Conservation (phyloP, 1,284 basidiomycete genomes). For the Cryptococcus jaspeensis region DNA sequence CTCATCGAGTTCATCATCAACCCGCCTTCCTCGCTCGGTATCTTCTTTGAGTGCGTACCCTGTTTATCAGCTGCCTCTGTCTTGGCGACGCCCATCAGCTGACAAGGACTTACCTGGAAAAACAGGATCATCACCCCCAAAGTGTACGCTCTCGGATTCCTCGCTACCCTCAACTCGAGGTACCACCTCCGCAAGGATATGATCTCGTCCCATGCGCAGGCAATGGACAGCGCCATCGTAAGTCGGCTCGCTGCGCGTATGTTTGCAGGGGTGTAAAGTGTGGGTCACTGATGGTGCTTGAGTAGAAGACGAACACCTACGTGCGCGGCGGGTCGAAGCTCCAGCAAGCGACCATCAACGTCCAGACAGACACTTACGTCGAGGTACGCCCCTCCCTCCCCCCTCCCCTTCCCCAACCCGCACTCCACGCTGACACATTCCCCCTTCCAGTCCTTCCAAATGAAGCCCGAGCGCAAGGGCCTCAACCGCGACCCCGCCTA, state of each 20-base stretch:
- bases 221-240: neutral
- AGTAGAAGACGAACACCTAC: slow-evolving; percentile 19
- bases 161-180: slow-evolving; percentile 29
- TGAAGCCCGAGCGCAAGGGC: slow-evolving; percentile 3
- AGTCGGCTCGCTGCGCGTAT: no score
- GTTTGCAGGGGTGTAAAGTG: no score
- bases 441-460: slow-evolving; percentile 2
- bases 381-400: slow-evolving; percentile 13
- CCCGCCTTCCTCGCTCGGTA: slow-evolving; percentile 18
- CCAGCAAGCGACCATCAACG: slow-evolving; percentile 27
- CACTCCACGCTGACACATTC: neutral
- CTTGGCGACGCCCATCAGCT: neutral
- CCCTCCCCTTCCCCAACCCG: neutral
- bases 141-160: slow-evolving; percentile 27
- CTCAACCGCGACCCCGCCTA: slow-evolving; percentile 1
- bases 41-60: slow-evolving; percentile 27
- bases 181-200: slow-evolving; percentile 15
- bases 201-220: neutral
- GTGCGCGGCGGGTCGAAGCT: slow-evolving; percentile 6
- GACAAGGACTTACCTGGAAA: no score
- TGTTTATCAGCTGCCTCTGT: neutral
- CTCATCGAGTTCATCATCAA: slow-evolving; percentile 27
- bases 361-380: slow-evolving; percentile 33
- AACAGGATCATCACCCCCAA: slow-evolving; percentile 25
- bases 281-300: no score